Conservation (phyloP, 2,329 filamentous ascomycete genomes). For the Neocatenulostroma microsporum region DNA sequence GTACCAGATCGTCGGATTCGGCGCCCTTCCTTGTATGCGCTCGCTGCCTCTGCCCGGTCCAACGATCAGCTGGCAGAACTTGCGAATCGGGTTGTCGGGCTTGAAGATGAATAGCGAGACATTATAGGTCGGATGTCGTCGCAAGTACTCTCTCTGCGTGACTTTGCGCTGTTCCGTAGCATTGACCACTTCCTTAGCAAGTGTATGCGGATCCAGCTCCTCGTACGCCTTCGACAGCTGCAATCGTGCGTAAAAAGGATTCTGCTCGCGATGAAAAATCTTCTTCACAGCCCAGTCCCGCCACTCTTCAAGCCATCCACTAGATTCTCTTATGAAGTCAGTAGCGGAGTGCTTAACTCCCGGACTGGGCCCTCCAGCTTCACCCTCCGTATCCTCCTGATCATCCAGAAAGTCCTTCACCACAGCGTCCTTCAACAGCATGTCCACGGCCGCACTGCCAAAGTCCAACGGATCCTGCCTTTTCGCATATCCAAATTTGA, state of each 20-base stretch:
- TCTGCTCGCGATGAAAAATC: conserved; percentile 56
- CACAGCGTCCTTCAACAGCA: conserved; percentile 92
- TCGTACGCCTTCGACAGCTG: conserved; percentile 64
- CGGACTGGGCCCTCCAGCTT: conserved; percentile 5
- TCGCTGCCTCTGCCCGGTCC: conserved; percentile 82
- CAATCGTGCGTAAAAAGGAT: conserved; percentile 87
- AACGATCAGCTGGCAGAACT: conserved; percentile 78
- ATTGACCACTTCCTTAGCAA: conserved; percentile 84
- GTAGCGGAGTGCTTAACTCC: conserved; percentile 6
- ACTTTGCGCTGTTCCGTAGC: conserved; percentile 75
- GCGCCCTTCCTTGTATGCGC: conserved; percentile 81
- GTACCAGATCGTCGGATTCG: conserved; percentile 87
- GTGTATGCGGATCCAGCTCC: conserved; percentile 70
- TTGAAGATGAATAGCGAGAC: conserved; percentile 81
- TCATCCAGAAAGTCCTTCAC: conserved; percentile 92
- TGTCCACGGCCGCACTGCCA: conserved; percentile 84
- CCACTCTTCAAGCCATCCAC: conserved; percentile 9
- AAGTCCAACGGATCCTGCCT: conserved; percentile 82
- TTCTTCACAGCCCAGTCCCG: conserved; percentile 12
- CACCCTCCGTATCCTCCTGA: conserved; percentile 29
- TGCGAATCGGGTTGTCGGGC: conserved; percentile 68
- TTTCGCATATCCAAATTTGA: conserved; percentile 55
- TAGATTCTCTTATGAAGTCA: conserved; percentile 7
- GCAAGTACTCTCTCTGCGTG: conserved; percentile 84
- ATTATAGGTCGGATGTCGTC: conserved; percentile 83